Base-by-base conservation (phyloP, 306 rosid genomes). In the Vicia villosa region DNA sequence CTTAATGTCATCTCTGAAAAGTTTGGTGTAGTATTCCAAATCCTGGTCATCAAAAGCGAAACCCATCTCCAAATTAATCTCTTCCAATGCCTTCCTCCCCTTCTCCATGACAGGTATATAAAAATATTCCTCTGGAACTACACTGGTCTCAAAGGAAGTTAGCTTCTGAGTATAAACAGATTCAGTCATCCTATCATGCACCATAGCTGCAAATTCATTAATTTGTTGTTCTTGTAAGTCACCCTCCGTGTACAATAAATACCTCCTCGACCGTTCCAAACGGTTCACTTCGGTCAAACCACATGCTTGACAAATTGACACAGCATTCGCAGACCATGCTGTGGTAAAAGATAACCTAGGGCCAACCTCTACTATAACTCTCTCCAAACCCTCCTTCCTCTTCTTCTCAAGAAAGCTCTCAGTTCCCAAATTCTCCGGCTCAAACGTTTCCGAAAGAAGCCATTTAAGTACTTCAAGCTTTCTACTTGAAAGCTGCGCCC, bases 21-120 rank as follows among this genome's bases (percentile, higher is more conserved):
- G 98, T 71, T 76, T 81, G 26, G 95, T 89, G 78, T 92, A 92
- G 80, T 81, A 92, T 20, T 81, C 83, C 52, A 89, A 67, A 86
- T 92, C 98, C 61, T 92, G 95, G 43, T 92, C 98, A 83, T 89
- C 98, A 86, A 92, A 92, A 6, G 96, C 96, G 21, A 87, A 87
- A 49, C 96, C 96, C 96, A 89, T 86, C 75, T 87, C 80, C 74
- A 75, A 71, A 78, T 92, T 92, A 63, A 89, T 92, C 60, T 92
- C 92, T 82, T 89, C 98, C 42, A 92, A 81, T 26, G 98, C 96
- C 49, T 83, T 82, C 62, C 80, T 83, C 49, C 98, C 98, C 61
- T 62, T 84, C 82, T 92, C 96, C 95, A 89, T 83, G 43, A 92
- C 86, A 65, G 90, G 88, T 72, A 89, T 78, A 74, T 71, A 74